These are phyloP conservation scores for Fennellomyces sp. DNA, from an alignment of 371 early-diverging fungal species.

Conservation along the genomic window DNA sequence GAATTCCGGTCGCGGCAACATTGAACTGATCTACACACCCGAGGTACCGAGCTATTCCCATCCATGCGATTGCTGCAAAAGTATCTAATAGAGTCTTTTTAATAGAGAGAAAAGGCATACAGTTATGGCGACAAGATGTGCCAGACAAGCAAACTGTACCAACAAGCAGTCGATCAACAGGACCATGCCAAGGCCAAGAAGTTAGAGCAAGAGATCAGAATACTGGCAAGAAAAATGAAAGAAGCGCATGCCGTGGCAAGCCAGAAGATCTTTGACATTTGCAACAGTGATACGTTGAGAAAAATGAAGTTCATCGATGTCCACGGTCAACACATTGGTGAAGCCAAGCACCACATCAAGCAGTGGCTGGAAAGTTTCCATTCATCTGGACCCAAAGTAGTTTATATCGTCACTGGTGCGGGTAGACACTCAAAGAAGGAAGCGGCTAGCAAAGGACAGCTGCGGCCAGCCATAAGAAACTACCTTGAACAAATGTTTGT, in stretches of 20 bases:
- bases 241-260: conserved; percentile 22
- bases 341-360: conserved; percentile 50
- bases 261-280: conserved; percentile 7
- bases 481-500: not conserved
- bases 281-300: conserved; percentile 22
- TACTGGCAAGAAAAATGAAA: conserved; percentile 18
- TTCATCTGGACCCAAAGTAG: conserved; percentile 1
- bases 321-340: conserved; percentile 61
- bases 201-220: too few species aligned
- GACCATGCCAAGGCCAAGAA: too few species aligned
- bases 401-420: conserved; percentile 17
- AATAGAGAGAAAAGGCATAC: too few species aligned
- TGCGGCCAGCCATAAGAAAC: not conserved
- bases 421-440: not conserved
- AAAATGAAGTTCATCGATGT: conserved; percentile 51
- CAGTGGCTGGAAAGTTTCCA: conserved; percentile 40
- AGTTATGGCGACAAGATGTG: too few species aligned
- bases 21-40: too few species aligned
- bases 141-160: too few species aligned
- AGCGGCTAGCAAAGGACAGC: not conserved
- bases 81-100: too few species aligned
- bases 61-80: too few species aligned
- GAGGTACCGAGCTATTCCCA: too few species aligned
- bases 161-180: too few species aligned
- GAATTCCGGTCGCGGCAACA: too few species aligned